Base-by-base conservation (phyloP, 495 filamentous ascomycete species). In the Cudoniella acicularis region DNA sequence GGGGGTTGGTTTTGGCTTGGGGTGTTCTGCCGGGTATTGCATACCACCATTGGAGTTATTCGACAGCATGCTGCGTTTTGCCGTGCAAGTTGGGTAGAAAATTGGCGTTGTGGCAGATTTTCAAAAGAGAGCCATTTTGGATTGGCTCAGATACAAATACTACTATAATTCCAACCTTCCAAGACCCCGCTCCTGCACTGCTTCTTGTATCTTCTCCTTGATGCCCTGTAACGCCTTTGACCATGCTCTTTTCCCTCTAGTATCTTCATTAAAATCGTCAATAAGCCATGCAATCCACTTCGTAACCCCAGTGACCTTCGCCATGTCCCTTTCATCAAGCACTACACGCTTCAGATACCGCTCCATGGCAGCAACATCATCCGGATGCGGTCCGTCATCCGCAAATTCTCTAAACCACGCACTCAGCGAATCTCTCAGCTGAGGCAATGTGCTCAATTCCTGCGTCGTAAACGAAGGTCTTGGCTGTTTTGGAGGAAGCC, bases 211-310 rank as follows among this genome's bases (percentile, higher is more conserved):
- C 30, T 76, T 80, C 41, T 71, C 65, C 66, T 84, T 82, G 22
- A 93, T 72, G 2, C 57, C 68, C 52, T 60, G 65, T 41, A 92
- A 49, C 10, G 85, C 87, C 49, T 73, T 59, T 41, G 41, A 60
- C 77, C 78, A 81, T 26, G 66, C n/a, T n/a, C n/a, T 63, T 56
- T 64, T 67, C 61, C 54, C 56, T 2, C 62, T 63, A 50, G 57
- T 49, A 11, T 61, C 68, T 1, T 62, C 51, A 18, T 68, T 71
- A 9, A 70, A 70, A 43, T 87, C 83, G 24, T 80, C 81, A 23
- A 94, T 72, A 1, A 92, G 70, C 84, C 87, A 91, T 13, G 67
- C 78, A 26, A 96, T 52, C 90, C 91, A 96, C 60, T 74, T 80
- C 0, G 86, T 77, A 4, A 91, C 71, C 4, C 79, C 80, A 0